Conservation (phyloP, 768 basidiomycete genomes). For the Strobilomyces echinocephalus region DNA sequence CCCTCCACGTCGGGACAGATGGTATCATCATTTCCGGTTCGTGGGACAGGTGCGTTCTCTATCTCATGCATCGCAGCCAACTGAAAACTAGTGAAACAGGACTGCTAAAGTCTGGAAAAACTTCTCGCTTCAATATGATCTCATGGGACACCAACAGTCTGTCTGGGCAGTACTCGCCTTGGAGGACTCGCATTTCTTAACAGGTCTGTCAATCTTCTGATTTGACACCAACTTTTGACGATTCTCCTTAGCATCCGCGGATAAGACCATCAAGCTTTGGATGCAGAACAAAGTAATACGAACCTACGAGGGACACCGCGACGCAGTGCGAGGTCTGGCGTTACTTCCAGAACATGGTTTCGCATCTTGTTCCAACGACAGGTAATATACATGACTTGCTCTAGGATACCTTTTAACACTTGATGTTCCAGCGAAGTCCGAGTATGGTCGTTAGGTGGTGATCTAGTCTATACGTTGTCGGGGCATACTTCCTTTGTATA, state of each 20-base stretch:
- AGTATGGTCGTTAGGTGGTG: constrained; percentile 85
- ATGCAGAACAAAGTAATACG: constrained; percentile 65
- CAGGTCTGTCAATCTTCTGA: constrained; percentile 49
- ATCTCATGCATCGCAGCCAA: neutral
- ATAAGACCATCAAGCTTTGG: constrained; percentile 92
- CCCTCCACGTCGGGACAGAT: constrained; percentile 62
- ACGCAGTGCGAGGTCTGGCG: constrained; percentile 85
- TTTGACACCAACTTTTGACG: constrained; percentile 4
- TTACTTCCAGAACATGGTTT: constrained; percentile 84
- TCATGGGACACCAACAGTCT: constrained; percentile 84
- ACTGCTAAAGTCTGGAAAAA: constrained; percentile 93
- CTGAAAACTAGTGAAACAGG: constrained; percentile 38
- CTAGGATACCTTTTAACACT: neutral
- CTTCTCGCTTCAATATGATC: constrained; percentile 63
- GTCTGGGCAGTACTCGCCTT: constrained; percentile 91
- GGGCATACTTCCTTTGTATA: constrained; percentile 98
- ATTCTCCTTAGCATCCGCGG: constrained; percentile 70
- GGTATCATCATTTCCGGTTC: constrained; percentile 89
- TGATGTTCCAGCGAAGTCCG: constrained; percentile 68
- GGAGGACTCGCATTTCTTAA: constrained; percentile 71
- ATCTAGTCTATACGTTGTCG: constrained; percentile 69
- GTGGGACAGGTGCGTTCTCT: constrained; percentile 81
- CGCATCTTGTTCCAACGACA: constrained; percentile 94
- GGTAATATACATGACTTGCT: constrained; percentile 39
- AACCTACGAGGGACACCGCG: constrained; percentile 82